Base-by-base conservation (phyloP, 345 rosid genomes). In the Citrus maxima region DNA sequence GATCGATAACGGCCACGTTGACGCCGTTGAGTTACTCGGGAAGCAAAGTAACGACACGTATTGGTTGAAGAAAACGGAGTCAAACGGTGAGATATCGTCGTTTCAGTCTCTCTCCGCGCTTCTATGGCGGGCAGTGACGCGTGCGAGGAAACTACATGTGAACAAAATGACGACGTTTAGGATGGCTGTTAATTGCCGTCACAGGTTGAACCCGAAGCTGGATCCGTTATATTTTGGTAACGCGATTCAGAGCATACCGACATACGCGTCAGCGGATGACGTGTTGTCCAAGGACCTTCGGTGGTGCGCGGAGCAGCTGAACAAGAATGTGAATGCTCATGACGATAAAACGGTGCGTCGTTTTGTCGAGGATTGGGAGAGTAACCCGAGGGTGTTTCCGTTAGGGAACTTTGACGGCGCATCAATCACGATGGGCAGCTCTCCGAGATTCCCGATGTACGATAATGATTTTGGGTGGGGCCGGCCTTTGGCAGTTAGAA, bases 381-480 rank as follows among this genome's bases (percentile, higher is more conserved):
- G 75, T 55, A 88, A 87, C 46, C 99, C 99, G 2, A 58, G 91
- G 83, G 90, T 92, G 27, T 96, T 96, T 75, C 99, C 97, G 22
- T 72, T 93, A 7, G 99, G 99, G n/a, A 96, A 96, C 82, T 22
- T 66, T 16, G 97, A 96, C 81, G 99, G 99, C 25, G 98, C 93
- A 14, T 82, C 88, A 54, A 81, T 93, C 55, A 89, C 99, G 5
- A 96, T 93, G 94, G 99, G 98, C 32, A 93, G 98, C 78, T 96
- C 98, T 1, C 92, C 98, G 75, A 80, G 98, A 72, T 93, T 93
- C 42, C 99, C 99, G 6, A 96, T 96, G 98, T 93, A 87, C 78
- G 98, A 96, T 58, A 93, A 92, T 32, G 97, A 96, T 78, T 96
- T 93, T 51, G 97, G 99, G 28, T 96, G 98, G 99, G 99, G 99